A percentile compares a stretch with the other conserved stretches of the same genome.
Evolutionary conservation across 169 alveolate genomes (phyloP).

Genomic region (Cyclospora cayetanensis): DNA sequence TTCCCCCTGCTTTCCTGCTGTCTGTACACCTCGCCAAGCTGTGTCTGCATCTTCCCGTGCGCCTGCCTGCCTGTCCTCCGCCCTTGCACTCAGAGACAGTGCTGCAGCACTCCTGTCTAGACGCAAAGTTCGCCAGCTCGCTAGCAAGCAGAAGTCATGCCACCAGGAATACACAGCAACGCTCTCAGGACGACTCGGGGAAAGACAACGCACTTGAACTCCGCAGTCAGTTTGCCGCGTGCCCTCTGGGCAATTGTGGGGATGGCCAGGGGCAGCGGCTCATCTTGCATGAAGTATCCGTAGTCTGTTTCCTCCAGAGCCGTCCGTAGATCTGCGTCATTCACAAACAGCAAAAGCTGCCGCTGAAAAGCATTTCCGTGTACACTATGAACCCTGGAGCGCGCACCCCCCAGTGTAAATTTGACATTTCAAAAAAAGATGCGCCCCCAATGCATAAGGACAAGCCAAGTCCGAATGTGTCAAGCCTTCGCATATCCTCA

Average conservation of each 20-base stretch:
- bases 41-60: neutral
- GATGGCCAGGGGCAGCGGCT: conserved; percentile 92
- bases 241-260: conserved; percentile 91
- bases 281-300: conserved; percentile 94
- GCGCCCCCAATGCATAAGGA: neutral
- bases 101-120: too few relatives aligned
- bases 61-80: neutral
- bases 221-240: conserved; percentile 97
- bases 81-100: too few relatives aligned
- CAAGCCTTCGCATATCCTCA: too few relatives aligned
- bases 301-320: conserved; percentile 98
- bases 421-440: neutral
- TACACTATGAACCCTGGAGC: neutral
- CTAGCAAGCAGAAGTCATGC: too few relatives aligned
- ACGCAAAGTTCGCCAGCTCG: too few relatives aligned
- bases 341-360: neutral
- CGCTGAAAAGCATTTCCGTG: neutral
- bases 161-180: too few relatives aligned
- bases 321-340: conserved; percentile 85
- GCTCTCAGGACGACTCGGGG: too few relatives aligned
- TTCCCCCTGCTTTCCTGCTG: neutral
- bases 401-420: neutral
- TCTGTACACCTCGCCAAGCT: neutral
- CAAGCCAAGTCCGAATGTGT: too few relatives aligned
- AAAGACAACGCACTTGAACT: conserved; percentile 88